Conservation (phyloP, 2,329 filamentous ascomycete species). For the Cladosporium phlei region DNA sequence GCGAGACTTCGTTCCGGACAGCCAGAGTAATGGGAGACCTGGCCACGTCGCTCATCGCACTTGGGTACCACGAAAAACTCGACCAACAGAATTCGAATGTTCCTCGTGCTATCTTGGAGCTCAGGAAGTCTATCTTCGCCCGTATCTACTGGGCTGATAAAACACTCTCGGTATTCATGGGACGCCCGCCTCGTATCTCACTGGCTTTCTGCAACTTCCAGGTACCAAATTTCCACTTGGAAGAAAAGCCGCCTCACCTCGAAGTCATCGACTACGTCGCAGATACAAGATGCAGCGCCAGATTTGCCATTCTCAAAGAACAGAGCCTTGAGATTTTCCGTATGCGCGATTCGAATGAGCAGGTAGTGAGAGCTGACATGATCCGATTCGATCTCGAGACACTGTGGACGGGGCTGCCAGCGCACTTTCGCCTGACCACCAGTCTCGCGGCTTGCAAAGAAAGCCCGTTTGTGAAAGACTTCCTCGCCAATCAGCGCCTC, state of each 20-base stretch:
- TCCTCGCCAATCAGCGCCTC: slow-evolving; percentile 30
- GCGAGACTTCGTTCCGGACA: slow-evolving; percentile 38
- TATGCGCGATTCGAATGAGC: slow-evolving; percentile 17
- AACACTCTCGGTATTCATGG: slow-evolving; percentile 47
- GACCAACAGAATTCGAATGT: slow-evolving; percentile 24
- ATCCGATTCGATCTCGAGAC: slow-evolving; percentile 12
- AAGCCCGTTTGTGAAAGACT: slow-evolving; percentile 27
- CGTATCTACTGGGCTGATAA: slow-evolving; percentile 45
- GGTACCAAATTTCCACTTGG: not conserved
- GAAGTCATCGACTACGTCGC: slow-evolving; percentile 23
- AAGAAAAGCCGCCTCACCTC: not conserved
- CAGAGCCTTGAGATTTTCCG: slow-evolving; percentile 30
- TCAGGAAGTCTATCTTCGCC: slow-evolving; percentile 40
- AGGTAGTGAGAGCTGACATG: not conserved
- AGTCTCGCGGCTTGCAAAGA: not conserved
- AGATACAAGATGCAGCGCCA: slow-evolving; percentile 30
- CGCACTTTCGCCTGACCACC: slow-evolving; percentile 17
- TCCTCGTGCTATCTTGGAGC: slow-evolving; percentile 39
- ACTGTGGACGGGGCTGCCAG: slow-evolving; percentile 27
- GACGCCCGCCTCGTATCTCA: slow-evolving; percentile 45
- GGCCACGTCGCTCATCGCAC: slow-evolving; percentile 43
- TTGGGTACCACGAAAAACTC: slow-evolving; percentile 44
- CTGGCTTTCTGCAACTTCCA: slow-evolving; percentile 40
- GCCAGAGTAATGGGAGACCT: slow-evolving; percentile 47
- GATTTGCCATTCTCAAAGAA: slow-evolving; percentile 32